Evolutionary conservation across 148 eudicot genomes (phyloP), one percentile per base, ranked within the genome.

Genomic region (Drosera capensis): DNA sequence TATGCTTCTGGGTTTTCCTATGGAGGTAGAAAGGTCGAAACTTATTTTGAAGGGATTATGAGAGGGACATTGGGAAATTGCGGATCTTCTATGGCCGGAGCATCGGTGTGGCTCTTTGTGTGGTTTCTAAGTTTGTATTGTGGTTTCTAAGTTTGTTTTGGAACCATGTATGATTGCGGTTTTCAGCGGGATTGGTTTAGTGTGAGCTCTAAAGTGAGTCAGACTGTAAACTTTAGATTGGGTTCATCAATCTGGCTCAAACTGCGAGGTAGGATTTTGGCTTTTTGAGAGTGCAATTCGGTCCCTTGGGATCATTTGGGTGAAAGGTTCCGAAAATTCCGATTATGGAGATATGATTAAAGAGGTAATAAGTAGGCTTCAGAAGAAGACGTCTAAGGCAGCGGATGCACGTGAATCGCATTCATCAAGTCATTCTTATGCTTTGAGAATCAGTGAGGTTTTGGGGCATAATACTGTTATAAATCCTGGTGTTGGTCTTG

Each of bases 321-420:
- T 48, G 18, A 23, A 31, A 48, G 20, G 8, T 31, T 30, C 25
- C 40, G n/a, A n/a, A n/a, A n/a, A n/a, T n/a, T 34, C 35, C 23
- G 17, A 30, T 20, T 51, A 22, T 24, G 19, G 57, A 73, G 72
- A 50, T 55, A 85, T 85, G 95, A 66, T 85, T 24, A 85, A 71
- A 49, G 73, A 85, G 44, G 70, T 85, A 58, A 68, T 85, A 20
- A 81, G 76, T 58, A 72, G 68, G 86, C 78, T 81, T 39, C 95
- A 92, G 1, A 53, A 68, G 62, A 86, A 86, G 82, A 74, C 77
- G 31, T 68, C 78, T 40, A 86, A 78, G 76, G 59, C 75, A 34
- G 60, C 55, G 22, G 95, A 86, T 21, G 59, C 56, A 40, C 90
- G 80, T 7, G 90, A 80, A 59, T 64, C 53, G 44, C 60, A 59